Evolutionary conservation across 2,329 filamentous ascomycete genomes (phyloP).

Genomic region (Pseudogymnoascus destructans): DNA sequence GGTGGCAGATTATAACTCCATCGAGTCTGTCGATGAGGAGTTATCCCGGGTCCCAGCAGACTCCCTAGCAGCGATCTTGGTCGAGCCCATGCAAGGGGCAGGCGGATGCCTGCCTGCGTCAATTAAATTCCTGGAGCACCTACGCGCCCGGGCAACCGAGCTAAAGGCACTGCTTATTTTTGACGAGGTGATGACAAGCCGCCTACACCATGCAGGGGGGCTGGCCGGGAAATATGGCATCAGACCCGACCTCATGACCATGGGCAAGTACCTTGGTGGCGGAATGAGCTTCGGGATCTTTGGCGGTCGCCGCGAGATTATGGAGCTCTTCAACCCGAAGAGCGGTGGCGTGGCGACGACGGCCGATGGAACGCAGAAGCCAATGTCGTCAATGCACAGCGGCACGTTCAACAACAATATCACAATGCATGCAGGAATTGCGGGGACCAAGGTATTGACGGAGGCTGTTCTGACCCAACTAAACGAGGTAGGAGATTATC

Average conservation of each 20-base stretch:
- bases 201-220: conserved; percentile 35
- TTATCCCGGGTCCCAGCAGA: conserved; percentile 26
- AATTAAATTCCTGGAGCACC: conserved; percentile 16
- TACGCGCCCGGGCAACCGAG: conserved; percentile 14
- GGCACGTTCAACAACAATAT: conserved; percentile 58
- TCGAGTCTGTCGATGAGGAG: conserved; percentile 32
- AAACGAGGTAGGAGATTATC: conserved; percentile 15
- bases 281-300: conserved; percentile 56
- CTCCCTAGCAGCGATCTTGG: conserved; percentile 39
- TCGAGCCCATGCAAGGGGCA: conserved; percentile 54
- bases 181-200: conserved; percentile 60
- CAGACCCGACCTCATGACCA: conserved; percentile 46
- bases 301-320: conserved; percentile 44
- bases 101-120: conserved; percentile 42
- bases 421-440: conserved; percentile 40
- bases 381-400: conserved; percentile 32
- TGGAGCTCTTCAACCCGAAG: conserved; percentile 43
- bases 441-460: conserved; percentile 18
- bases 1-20: conserved; percentile 49
- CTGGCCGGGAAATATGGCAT: conserved; percentile 32
- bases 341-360: conserved; percentile 26
- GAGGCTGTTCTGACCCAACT: conserved; percentile 13
- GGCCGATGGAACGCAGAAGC: not conserved
- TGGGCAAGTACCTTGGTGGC: conserved; percentile 56
- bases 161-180: conserved; percentile 47